Base-by-base conservation (phyloP, 306 rosid genomes). In the Astragalus membranaceus region DNA sequence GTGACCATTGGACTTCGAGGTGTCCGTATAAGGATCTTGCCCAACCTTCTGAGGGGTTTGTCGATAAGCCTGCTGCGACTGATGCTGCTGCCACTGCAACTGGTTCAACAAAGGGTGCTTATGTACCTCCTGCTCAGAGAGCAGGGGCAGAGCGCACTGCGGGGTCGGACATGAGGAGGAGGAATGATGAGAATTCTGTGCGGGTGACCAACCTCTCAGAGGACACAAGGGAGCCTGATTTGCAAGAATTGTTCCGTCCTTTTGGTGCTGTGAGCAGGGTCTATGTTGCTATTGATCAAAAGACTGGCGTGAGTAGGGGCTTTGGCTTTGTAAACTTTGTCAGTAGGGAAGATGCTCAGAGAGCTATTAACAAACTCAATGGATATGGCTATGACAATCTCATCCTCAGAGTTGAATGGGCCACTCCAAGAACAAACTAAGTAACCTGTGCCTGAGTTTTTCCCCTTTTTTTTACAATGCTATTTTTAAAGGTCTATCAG, bases 11-110 rank as follows among this genome's bases (percentile, higher is more conserved):
- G 98, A 93, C 96, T 61, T 87, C 98, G 20, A 85, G 89, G 78
- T 93, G 98, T 68, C 98, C 98, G 0, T 90, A 88, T 86, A 93
- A 93, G 84, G 98, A 93, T 85, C 94, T 93, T 7, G 89, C 94
- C 7, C 79, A 54, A 11, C 96, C 75, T 1, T 5, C 85, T 7
- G 97, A 87, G 43, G 75, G 71, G 37, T 86, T 86, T 3, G 65
- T 58, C 16, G 98, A 93, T 44, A 93, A 88, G 78, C 83, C 91
- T 70, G 10, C 84, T 1, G 49, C 78, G 5, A 26, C 96, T 0
- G 96, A 88, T 53, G 75, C 52, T 2, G 56, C 73, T 0, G 14
- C 85, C 0, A 80, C 92, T 23, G 72, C 84, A 1, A 11, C 86
- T 16, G 86, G 79, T 35, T 39, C 93, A 2, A 63, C 80, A 4